These are phyloP conservation scores for Phytopythium litorale DNA, from an alignment of 352 stramenopile genomes.

Conservation along the genomic window DNA sequence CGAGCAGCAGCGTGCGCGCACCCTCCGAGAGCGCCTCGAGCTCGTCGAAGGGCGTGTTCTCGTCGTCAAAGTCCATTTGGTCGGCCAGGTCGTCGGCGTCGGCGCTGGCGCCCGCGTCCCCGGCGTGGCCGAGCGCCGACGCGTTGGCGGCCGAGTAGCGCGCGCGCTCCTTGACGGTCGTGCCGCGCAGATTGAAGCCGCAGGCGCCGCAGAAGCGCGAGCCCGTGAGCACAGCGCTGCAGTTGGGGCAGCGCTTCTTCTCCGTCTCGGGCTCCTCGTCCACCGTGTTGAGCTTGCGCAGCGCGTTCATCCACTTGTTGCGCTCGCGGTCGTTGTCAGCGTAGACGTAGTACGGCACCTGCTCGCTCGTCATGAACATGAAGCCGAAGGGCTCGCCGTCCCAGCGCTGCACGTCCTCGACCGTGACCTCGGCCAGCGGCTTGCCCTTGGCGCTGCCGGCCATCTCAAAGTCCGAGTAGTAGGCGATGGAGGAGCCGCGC, in stretches of 20 bases:
- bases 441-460: constrained; percentile 80
- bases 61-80: constrained; percentile 58
- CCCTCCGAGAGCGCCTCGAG: constrained; percentile 84
- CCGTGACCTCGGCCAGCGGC: constrained; percentile 68
- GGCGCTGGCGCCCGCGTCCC: constrained; percentile 49
- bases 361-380: constrained; percentile 88
- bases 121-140: constrained; percentile 13
- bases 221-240: constrained; percentile 77
- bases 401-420: constrained; percentile 85
- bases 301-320: constrained; percentile 85
- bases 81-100: constrained; percentile 1
- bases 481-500: constrained; percentile 66
- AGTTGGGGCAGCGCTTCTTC: constrained; percentile 86
- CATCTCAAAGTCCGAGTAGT: constrained; percentile 87
- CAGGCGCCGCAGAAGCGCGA: constrained; percentile 87
- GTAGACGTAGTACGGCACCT: constrained; percentile 90
- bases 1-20: constrained; percentile 75
- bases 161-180: constrained; percentile 50
- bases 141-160: constrained; percentile 18
- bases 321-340: constrained; percentile 86
- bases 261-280: constrained; percentile 67
- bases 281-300: constrained; percentile 71
- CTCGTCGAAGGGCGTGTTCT: constrained; percentile 83
- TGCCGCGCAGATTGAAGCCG: constrained; percentile 83
- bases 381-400: constrained; percentile 85